A percentile compares a stretch with the other conserved stretches of the same genome.
phyloP scores from a whole-genome alignment of 345 rosid genomes.

The Aethionema arabicum region DNA sequence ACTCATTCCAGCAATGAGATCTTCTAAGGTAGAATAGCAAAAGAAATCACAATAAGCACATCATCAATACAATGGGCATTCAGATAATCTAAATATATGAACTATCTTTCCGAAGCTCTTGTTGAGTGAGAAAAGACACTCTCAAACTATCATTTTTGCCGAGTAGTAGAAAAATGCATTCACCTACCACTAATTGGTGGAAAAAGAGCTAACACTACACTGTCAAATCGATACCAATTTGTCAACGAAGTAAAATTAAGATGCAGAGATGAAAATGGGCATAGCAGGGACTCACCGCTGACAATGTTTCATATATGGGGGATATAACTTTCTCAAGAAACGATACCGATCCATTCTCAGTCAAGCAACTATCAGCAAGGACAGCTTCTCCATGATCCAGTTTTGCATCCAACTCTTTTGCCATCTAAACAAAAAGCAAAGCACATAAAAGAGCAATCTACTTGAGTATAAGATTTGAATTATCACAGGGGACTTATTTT shows the following conservation, averaged over 20 bases:
- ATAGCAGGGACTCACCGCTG: constrained; percentile 49
- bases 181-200: background rate
- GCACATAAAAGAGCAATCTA: constrained; percentile 15
- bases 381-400: constrained; percentile 87
- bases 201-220: constrained; percentile 8
- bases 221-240: constrained; percentile 18
- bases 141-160: constrained; percentile 8
- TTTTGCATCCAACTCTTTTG: constrained; percentile 87
- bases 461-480: constrained; percentile 3
- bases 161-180: constrained; percentile 3
- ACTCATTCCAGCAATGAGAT: constrained; percentile 3
- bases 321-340: constrained; percentile 72
- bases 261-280: constrained; percentile 10
- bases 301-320: constrained; percentile 71
- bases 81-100: background rate
- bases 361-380: constrained; percentile 60
- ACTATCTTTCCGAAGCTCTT: constrained; percentile 15
- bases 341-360: constrained; percentile 65
- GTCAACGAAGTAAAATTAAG: constrained; percentile 8
- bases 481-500: constrained; percentile 5
- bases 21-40: background rate
- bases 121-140: constrained; percentile 10
- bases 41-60: constrained; percentile 1
- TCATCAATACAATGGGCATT: constrained; percentile 7
- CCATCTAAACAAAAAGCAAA: constrained; percentile 64